Base-by-base conservation (phyloP, 164 flowering plant genomes). In the Chimonanthus praecox region DNA sequence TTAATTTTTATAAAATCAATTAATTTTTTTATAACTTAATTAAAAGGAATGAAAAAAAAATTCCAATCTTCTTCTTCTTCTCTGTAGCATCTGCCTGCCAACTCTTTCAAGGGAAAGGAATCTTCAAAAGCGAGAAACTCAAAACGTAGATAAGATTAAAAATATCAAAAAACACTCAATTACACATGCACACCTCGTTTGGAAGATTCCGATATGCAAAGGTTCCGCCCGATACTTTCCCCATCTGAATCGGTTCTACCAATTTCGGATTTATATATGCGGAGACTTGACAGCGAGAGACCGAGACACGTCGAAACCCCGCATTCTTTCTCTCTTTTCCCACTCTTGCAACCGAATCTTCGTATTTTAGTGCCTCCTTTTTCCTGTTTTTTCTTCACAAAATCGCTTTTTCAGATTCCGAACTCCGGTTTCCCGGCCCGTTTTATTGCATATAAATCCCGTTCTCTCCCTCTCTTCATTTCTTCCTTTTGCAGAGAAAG, bases 391-490 rank as follows among this genome's bases (percentile, higher is more conserved):
- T 67, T 33, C 33, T 33, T 61, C 62, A n/a, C 10, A 49, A 74
- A 66, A 68, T 72, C 67, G 47, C 75, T 45, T 67, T 68, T 68
- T 49, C 43, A 46, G 49, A 61, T 69, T 43, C 72, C 65, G 50
- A 58, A 64, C 71, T 74, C 80, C 67, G 74, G 64, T 63, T 78
- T 75, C 50, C n/a, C 13, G 47, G 8, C 67, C 69, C 64, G 58
- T 50, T n/a, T 47, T 63, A 9, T 20, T 68, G 70, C 20, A 3
- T 74, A 78, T 79, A 64, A 43, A 72, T 50, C 20, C 20, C 70
- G 15, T 11, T 50, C 70, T 15, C 65, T 16, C 18, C 48, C 47
- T 20, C 61, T 47, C n/a, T 54, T 68, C n/a, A 44, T 6, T 20
- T 61, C 6, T 11, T 9, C 15, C 16, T 69, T 15, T 69, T 43